Evolutionary conservation across 306 rosid species (phyloP).

Genomic region (Acmispon strigosus): DNA sequence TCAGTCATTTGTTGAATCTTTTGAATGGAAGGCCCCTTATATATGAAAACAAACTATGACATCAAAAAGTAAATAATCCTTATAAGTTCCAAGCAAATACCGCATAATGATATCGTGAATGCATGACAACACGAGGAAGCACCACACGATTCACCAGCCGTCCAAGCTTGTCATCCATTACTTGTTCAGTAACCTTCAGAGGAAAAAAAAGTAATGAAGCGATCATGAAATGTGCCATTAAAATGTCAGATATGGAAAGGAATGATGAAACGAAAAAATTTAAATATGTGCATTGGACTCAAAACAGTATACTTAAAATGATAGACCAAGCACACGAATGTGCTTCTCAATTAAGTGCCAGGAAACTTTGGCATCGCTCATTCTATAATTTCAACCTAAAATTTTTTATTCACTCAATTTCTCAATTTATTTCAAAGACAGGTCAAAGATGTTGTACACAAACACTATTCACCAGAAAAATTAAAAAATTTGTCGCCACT

Average conservation of each 20-base stretch:
- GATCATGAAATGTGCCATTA: not conserved
- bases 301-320: not conserved
- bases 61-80: not conserved
- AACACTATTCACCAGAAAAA: not conserved
- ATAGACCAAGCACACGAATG: not conserved
- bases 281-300: not conserved
- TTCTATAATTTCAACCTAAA: not conserved
- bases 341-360: not conserved
- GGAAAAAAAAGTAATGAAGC: constrained; percentile 10
- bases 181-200: constrained; percentile 78
- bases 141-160: constrained; percentile 87
- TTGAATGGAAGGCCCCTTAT: not conserved
- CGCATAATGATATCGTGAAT: constrained; percentile 87
- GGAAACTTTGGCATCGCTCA: not conserved
- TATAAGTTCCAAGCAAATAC: constrained; percentile 27
- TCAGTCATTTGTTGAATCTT: constrained; percentile 14
- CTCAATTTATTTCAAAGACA: not conserved
- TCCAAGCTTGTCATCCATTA: constrained; percentile 91
- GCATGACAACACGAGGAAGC: constrained; percentile 99
- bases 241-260: constrained; percentile 4
- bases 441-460: not conserved
- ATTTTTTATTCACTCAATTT: not conserved
- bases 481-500: not conserved
- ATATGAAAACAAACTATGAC: not conserved
- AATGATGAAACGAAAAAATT: not conserved